Evolutionary conservation across 306 rosid species (phyloP), one percentile per base, ranked within the genome.

Genomic region (Crataegus laevigata): DNA sequence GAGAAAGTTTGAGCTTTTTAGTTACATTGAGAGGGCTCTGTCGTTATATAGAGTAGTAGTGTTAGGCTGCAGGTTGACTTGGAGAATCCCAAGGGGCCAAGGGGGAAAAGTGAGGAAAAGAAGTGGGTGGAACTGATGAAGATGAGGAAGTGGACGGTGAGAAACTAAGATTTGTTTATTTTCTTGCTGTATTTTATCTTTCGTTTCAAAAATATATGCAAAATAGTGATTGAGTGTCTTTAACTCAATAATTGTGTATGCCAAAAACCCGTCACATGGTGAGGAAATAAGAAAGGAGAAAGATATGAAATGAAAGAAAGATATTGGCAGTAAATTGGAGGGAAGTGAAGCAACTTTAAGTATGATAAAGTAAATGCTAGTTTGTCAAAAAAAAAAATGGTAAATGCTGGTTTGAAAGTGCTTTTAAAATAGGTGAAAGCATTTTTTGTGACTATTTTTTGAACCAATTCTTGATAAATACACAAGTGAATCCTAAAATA

Each of bases 71-170:
- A 43, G 24, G 77, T 80, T 75, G 84, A 75, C 73, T 54, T 18
- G 5, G 79, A 38, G 74, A 75, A 80, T 80, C 73, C 45, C 75
- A 22, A 71, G 9, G 54, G 11, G 13, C n/a, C n/a, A n/a, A n/a
- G n/a, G n/a, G n/a, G n/a, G n/a, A 72, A 58, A 59, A 11, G 17
- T 45, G 3, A 61, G 73, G 0, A 54, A 1, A 77, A 69, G 47
- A 72, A 73, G 78, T 74, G 90, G 86, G 60, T 79, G 77, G 57
- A 75, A 68, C 51, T 72, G 29, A 9, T 71, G 69, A 51, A 5
- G 45, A 55, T 75, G 71, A 64, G 66, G 81, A 75, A 79, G 84
- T 81, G 92, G 86, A 64, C 52, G 78, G 80, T 81, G 82, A 85
- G 81, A 74, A 80, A 71, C 43, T 73, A 28, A 25, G 42, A 60